Conservation (phyloP, 441 rosid genomes). For the Oxalis stricta region DNA sequence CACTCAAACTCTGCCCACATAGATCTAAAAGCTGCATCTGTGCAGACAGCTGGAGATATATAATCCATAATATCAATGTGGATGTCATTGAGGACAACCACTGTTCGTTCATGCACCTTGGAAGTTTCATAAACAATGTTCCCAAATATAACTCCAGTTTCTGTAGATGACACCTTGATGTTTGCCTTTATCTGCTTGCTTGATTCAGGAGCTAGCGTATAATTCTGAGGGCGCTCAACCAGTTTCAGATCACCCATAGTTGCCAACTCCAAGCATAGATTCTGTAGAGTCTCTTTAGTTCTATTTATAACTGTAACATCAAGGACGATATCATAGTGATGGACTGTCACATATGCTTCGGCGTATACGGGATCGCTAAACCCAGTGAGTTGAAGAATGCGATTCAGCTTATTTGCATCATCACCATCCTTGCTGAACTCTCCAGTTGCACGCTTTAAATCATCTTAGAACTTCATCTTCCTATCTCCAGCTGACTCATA, state of each 20-base stretch:
- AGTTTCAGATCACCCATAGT: slow-evolving; percentile 95
- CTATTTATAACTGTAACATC: slow-evolving; percentile 78
- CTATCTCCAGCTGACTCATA: slow-evolving; percentile 89
- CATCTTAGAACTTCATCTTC: slow-evolving; percentile 95
- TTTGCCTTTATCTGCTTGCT: slow-evolving; percentile 89
- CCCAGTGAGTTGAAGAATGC: slow-evolving; percentile 87
- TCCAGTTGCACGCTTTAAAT: slow-evolving; percentile 89
- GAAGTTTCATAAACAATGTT: slow-evolving; percentile 86
- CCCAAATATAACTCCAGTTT: slow-evolving; percentile 89
- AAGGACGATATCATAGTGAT: slow-evolving; percentile 86
- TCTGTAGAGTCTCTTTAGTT: slow-evolving; percentile 85
- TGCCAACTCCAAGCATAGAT: slow-evolving; percentile 80
- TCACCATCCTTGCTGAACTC: slow-evolving; percentile 78
- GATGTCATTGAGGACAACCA: slow-evolving; percentile 83
- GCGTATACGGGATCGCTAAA: slow-evolving; percentile 94
- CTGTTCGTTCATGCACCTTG: slow-evolving; percentile 72
- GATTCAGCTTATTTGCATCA: slow-evolving; percentile 83
- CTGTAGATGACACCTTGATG: slow-evolving; percentile 95
- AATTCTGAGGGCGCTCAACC: slow-evolving; percentile 87
- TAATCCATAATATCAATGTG: slow-evolving; percentile 97
- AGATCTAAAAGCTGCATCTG: slow-evolving; percentile 70
- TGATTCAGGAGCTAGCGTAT: slow-evolving; percentile 87
- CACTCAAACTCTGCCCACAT: slow-evolving; percentile 99
- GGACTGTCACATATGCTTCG: slow-evolving; percentile 83
- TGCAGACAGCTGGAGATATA: slow-evolving; percentile 75